Conservation (phyloP, 495 filamentous ascomycete species). For the Penicillium daleae region DNA sequence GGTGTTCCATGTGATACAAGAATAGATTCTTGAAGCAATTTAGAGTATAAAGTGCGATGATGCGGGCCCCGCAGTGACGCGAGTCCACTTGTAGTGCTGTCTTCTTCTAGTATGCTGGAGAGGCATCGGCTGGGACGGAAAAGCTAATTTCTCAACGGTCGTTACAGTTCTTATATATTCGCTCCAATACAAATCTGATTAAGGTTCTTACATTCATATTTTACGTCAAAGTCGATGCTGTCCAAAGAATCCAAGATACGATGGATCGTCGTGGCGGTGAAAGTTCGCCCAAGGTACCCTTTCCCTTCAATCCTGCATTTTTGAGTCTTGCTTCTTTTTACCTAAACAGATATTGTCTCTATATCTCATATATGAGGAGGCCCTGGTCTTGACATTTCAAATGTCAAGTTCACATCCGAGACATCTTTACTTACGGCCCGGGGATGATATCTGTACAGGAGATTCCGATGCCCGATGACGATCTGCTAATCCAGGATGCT, state of each 20-base stretch:
- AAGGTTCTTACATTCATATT: not conserved
- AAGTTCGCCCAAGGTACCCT: not conserved
- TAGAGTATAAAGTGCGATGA: not conserved
- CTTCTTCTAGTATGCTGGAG: too few relatives aligned
- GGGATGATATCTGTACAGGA: not conserved
- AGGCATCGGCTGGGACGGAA: not conserved
- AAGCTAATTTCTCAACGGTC: not conserved
- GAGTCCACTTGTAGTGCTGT: too few relatives aligned
- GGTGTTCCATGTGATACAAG: not conserved
- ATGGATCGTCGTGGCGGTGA: not conserved
- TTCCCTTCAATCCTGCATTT: not conserved
- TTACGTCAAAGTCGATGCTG: not conserved
- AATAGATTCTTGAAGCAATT: not conserved
- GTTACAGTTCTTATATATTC: not conserved
- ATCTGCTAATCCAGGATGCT: not conserved
- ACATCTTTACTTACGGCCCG: not conserved
- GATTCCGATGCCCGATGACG: not conserved
- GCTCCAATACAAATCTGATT: not conserved
- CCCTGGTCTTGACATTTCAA: not conserved
- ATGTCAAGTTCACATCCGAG: not conserved
- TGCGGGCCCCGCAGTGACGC: not conserved
- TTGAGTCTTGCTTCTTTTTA: not conserved
- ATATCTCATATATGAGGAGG: not conserved
- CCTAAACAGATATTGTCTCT: not conserved
- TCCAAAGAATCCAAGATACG: not conserved